Percentiles rank a stretch among this genome's conserved stretches.
These are phyloP conservation scores for Naumovozyma dairenensis DNA, from an alignment of 805 yeast species.

Conservation along the genomic window DNA sequence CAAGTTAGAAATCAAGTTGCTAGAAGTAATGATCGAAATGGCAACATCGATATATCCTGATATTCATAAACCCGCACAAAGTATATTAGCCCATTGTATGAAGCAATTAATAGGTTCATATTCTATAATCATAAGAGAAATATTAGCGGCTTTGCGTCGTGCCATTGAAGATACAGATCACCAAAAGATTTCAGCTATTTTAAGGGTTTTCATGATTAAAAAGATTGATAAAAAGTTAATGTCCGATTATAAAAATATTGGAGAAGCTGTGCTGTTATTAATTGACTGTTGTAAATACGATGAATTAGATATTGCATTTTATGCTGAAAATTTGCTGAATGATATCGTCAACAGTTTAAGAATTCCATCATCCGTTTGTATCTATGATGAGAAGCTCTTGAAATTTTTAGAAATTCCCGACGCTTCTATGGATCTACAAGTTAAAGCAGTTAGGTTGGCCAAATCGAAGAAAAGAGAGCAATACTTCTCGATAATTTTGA, in stretches of 20 bases:
- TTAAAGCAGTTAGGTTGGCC: slow-evolving; percentile 50
- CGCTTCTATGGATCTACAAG: slow-evolving; percentile 43
- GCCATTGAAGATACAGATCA: slow-evolving; percentile 42
- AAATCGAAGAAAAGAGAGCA: slow-evolving; percentile 46
- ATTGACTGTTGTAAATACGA: slow-evolving; percentile 48
- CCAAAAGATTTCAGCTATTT: slow-evolving; percentile 53
- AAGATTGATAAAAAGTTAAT: slow-evolving; percentile 50
- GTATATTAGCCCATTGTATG: slow-evolving; percentile 56
- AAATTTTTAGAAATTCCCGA: slow-evolving; percentile 55
- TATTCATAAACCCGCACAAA: slow-evolving; percentile 61
- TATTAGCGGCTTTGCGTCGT: slow-evolving; percentile 37
- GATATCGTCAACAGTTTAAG: slow-evolving; percentile 33
- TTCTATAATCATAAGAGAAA: slow-evolving; percentile 36
- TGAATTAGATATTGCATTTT: slow-evolving; percentile 41
- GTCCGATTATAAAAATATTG: slow-evolving; percentile 45
- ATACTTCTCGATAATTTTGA: slow-evolving; percentile 33
- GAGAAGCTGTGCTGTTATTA: slow-evolving; percentile 38
- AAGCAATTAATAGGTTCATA: slow-evolving; percentile 62
- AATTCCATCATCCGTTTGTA: slow-evolving; percentile 45
- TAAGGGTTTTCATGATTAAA: slow-evolving; percentile 46
- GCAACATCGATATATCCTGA: slow-evolving; percentile 63
- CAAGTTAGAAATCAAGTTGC: slow-evolving; percentile 47
- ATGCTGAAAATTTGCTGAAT: slow-evolving; percentile 45
- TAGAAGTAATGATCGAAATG: slow-evolving; percentile 54
- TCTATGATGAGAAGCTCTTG: slow-evolving; percentile 34